phyloP scores from a whole-genome alignment of 2,329 filamentous ascomycete genomes.

The Exophiala oligosperma region DNA sequence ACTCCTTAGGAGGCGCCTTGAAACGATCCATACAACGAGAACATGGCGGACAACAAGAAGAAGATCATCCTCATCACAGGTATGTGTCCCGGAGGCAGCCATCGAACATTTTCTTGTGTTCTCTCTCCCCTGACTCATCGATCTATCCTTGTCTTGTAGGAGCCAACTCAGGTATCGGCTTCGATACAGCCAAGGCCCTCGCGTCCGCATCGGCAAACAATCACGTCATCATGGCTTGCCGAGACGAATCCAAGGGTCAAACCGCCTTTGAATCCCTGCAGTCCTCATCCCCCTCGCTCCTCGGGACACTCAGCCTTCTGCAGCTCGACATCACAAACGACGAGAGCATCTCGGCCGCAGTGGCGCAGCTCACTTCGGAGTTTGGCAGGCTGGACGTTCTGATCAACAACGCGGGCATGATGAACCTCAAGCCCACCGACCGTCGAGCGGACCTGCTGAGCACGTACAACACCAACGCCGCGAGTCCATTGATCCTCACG shows the following conservation, averaged over 20 bases:
- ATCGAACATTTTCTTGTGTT: background rate
- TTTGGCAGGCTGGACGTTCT: slow-evolving; percentile 43
- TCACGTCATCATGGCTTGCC: slow-evolving; percentile 29
- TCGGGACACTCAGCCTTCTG: slow-evolving; percentile 15
- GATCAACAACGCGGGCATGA: slow-evolving; percentile 30
- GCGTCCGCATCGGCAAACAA: slow-evolving; percentile 18
- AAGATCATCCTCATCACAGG: background rate
- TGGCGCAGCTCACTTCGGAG: slow-evolving; percentile 56
- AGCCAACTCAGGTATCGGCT: slow-evolving; percentile 31
- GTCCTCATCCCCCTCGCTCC: slow-evolving; percentile 3
- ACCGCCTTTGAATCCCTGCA: background rate
- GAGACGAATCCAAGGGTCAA: slow-evolving; percentile 34
- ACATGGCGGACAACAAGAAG: background rate
- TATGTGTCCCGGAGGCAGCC: background rate
- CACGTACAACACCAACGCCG: background rate
- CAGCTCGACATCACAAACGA: slow-evolving; percentile 52
- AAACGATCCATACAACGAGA: no score
- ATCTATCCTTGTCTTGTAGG: slow-evolving; percentile 7
- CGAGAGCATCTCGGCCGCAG: slow-evolving; percentile 53
- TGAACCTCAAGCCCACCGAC: background rate
- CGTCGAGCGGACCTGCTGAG: background rate
- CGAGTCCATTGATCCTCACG: background rate
- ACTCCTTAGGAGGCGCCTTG: no score
- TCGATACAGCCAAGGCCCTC: slow-evolving; percentile 24
- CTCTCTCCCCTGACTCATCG: background rate